phyloP scores from a whole-genome alignment of 805 yeast genomes.

The Spathaspora hagerdaliae region DNA sequence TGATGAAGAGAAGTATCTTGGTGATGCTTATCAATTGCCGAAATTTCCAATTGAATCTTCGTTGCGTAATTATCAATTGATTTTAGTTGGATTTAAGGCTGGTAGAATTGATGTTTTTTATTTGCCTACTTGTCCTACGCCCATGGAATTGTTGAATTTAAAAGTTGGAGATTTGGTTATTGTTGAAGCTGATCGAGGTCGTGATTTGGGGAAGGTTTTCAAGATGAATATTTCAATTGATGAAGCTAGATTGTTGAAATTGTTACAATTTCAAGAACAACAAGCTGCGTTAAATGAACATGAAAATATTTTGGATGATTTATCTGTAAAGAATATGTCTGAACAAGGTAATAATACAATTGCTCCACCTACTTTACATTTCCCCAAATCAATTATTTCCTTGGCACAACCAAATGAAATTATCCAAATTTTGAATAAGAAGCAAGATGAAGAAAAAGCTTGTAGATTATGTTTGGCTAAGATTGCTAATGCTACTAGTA shows the following conservation, averaged over 20 bases:
- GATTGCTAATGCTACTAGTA: constrained; percentile 39
- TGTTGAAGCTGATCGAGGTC: constrained; percentile 82
- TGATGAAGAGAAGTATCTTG: constrained; percentile 26
- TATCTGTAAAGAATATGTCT: constrained; percentile 21
- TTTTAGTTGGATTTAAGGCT: constrained; percentile 71
- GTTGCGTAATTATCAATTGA: constrained; percentile 37
- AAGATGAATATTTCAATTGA: constrained; percentile 55
- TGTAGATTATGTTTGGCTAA: constrained; percentile 56
- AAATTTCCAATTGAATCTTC: constrained; percentile 35
- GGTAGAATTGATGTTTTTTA: constrained; percentile 78
- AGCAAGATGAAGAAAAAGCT: constrained; percentile 68
- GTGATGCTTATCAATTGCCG: constrained; percentile 31
- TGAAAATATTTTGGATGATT: constrained; percentile 12
- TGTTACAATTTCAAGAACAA: constrained; percentile 67
- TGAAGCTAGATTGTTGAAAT: constrained; percentile 65
- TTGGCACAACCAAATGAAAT: constrained; percentile 62
- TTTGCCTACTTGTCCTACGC: constrained; percentile 33
- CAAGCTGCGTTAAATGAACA: constrained; percentile 50
- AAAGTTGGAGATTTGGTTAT: constrained; percentile 65
- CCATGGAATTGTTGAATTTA: constrained; percentile 21
- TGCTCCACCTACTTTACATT: constrained; percentile 49
- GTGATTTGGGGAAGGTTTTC: constrained; percentile 68
- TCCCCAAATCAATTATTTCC: constrained; percentile 65
- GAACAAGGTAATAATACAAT: constrained; percentile 7
- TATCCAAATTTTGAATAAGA: constrained; percentile 52